A percentile compares a stretch with the other conserved stretches of the same genome.
Evolutionary conservation across 306 rosid genomes (phyloP).

Genomic region (Vigna reflexopilosa): DNA sequence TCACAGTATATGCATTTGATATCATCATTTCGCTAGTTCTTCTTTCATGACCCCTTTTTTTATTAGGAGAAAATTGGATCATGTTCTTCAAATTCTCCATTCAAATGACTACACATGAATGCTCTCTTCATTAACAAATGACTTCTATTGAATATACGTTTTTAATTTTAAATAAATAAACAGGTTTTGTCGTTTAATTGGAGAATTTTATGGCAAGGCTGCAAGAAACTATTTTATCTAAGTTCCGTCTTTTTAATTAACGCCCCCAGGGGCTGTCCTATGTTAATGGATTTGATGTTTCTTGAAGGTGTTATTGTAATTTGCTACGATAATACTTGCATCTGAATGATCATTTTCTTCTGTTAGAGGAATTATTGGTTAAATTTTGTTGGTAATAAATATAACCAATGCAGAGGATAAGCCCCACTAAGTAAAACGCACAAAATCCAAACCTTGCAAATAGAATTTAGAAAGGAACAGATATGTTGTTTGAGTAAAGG

Average conservation of each 20-base stretch:
- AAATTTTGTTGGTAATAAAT: background rate
- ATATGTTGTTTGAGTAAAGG: conserved; percentile 8
- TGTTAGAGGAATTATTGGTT: conserved; percentile 16
- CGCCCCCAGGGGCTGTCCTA: background rate
- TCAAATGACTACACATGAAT: background rate
- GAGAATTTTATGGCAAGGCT: background rate
- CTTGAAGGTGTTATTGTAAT: conserved; percentile 16
- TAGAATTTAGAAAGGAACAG: conserved; percentile 1
- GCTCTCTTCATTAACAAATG: background rate
- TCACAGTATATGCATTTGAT: background rate
- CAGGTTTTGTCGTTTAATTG: background rate
- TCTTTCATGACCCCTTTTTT: background rate
- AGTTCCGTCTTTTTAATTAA: background rate
- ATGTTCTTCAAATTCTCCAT: background rate
- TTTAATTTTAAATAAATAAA: background rate
- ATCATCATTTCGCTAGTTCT: conserved; percentile 22
- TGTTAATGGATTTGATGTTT: conserved; percentile 31
- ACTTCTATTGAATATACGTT: background rate
- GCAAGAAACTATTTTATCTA: background rate
- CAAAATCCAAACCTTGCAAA: background rate
- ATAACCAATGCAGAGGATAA: conserved; percentile 5
- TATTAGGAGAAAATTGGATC: background rate
- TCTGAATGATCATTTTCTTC: conserved; percentile 27
- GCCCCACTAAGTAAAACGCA: background rate
- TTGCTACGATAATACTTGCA: background rate